A percentile compares a stretch with the other conserved stretches of the same genome.
Evolutionary conservation across 257 asterid species (phyloP).

Genomic region (Anisodus acutangulus): DNA sequence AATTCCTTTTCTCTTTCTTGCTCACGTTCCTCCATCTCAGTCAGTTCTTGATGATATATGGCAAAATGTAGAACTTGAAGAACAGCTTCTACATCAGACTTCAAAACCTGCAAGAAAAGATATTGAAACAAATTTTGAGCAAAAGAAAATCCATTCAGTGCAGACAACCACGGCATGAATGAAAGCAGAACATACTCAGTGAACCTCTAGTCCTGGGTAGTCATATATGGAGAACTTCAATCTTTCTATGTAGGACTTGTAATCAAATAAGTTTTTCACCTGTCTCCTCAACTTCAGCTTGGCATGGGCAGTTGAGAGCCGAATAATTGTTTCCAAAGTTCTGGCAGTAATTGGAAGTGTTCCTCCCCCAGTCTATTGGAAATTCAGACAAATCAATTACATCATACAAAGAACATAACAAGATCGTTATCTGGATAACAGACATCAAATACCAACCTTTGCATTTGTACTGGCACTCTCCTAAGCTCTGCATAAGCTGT

Average conservation of each 20-base stretch:
- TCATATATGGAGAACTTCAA: neutral
- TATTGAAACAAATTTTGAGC: conserved; percentile 20
- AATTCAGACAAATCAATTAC: conserved; percentile 20
- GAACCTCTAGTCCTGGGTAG: neutral
- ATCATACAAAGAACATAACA: conserved; percentile 26
- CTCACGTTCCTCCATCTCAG: conserved; percentile 96
- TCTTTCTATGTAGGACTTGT: neutral
- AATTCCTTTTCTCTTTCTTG: conserved; percentile 60
- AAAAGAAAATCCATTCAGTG: neutral
- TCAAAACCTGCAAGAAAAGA: conserved; percentile 62
- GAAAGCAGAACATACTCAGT: neutral
- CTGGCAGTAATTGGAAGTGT: conserved; percentile 98
- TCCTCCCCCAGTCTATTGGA: conserved; percentile 72
- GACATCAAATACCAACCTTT: conserved; percentile 55
- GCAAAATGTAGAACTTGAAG: conserved; percentile 96
- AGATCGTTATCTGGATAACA: conserved; percentile 28
- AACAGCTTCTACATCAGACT: conserved; percentile 84
- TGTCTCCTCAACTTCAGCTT: conserved; percentile 83
- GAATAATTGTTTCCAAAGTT: conserved; percentile 92
- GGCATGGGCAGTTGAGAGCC: conserved; percentile 97
- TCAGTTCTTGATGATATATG: conserved; percentile 96
- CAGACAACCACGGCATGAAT: conserved; percentile 27
- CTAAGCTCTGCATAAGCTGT: conserved; percentile 92
- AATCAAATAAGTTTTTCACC: conserved; percentile 47
- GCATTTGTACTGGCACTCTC: conserved; percentile 79